Percentiles rank a stretch among this genome's conserved stretches.
phyloP scores from a whole-genome alignment of 2,329 filamentous ascomycete species.

The Raffaelea arxii region DNA sequence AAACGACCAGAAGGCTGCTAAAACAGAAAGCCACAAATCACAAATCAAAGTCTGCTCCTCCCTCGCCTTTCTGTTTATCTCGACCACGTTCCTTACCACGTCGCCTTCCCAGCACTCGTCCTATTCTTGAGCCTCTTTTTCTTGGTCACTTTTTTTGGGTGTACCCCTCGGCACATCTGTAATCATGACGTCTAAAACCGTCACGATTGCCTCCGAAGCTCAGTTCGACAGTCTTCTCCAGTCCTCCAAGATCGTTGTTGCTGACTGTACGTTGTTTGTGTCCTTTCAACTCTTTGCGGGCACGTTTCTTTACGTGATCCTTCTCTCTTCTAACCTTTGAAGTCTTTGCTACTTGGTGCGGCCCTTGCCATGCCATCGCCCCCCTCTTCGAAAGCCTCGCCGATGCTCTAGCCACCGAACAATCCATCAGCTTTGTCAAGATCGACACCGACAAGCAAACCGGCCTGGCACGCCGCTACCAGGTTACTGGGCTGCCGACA shows the following conservation, averaged over 20 bases:
- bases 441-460: slow-evolving; percentile 48
- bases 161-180: too few relatives aligned
- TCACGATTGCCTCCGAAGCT: slow-evolving; percentile 34
- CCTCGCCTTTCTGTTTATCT: too few relatives aligned
- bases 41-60: too few relatives aligned
- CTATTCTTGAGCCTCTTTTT: too few relatives aligned
- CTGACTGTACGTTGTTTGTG: slow-evolving; percentile 62
- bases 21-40: too few relatives aligned
- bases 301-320: slow-evolving; percentile 5
- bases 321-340: slow-evolving; percentile 2
- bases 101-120: too few relatives aligned
- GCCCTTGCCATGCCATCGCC: slow-evolving; percentile 73
- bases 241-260: slow-evolving; percentile 69
- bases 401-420: slow-evolving; percentile 56
- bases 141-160: too few relatives aligned
- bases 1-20: too few relatives aligned
- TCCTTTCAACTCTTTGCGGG: slow-evolving; percentile 10
- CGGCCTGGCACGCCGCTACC: slow-evolving; percentile 64
- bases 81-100: too few relatives aligned
- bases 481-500: slow-evolving; percentile 72
- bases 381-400: slow-evolving; percentile 75
- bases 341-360: slow-evolving; percentile 88
- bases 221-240: slow-evolving; percentile 62
- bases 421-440: slow-evolving; percentile 74
- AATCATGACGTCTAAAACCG: slow-evolving; percentile 19